phyloP scores from a whole-genome alignment of 2,329 filamentous ascomycete genomes.

The Colletotrichum brevisporum region DNA sequence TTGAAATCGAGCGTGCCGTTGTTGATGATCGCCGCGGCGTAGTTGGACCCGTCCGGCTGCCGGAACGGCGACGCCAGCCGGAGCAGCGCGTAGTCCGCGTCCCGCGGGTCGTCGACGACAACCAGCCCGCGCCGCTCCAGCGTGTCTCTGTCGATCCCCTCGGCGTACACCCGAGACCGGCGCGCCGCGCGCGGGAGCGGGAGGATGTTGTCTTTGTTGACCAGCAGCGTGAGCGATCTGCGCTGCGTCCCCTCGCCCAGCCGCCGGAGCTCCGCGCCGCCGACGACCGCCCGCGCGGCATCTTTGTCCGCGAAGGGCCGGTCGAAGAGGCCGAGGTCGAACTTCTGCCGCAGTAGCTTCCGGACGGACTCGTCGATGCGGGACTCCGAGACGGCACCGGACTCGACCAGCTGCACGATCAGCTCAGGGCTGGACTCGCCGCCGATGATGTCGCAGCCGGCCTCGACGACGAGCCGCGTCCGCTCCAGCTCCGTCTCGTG shows the following conservation, averaged over 20 bases:
- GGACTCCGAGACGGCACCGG: constrained; percentile 54
- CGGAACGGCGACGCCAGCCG: background rate
- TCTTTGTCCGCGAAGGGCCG: constrained; percentile 63
- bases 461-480: constrained; percentile 59
- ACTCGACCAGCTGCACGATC: constrained; percentile 59
- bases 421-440: constrained; percentile 63
- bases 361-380: constrained; percentile 62
- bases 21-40: background rate
- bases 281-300: constrained; percentile 56
- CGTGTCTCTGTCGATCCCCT: background rate
- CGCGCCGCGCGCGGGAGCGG: constrained; percentile 8
- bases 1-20: constrained; percentile 37
- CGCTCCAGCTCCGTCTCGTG: constrained; percentile 57
- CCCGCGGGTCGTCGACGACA: background rate
- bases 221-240: background rate
- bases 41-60: background rate
- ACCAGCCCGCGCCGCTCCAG: background rate
- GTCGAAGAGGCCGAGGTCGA: constrained; percentile 65
- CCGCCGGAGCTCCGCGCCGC: constrained; percentile 56
- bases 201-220: background rate
- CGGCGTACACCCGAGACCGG: background rate
- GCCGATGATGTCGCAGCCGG: constrained; percentile 60
- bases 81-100: constrained; percentile 3
- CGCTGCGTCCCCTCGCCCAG: constrained; percentile 6
- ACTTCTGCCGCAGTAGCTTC: constrained; percentile 63